phyloP scores from a whole-genome alignment of 805 yeast species.

The Spathaspora girioi region DNA sequence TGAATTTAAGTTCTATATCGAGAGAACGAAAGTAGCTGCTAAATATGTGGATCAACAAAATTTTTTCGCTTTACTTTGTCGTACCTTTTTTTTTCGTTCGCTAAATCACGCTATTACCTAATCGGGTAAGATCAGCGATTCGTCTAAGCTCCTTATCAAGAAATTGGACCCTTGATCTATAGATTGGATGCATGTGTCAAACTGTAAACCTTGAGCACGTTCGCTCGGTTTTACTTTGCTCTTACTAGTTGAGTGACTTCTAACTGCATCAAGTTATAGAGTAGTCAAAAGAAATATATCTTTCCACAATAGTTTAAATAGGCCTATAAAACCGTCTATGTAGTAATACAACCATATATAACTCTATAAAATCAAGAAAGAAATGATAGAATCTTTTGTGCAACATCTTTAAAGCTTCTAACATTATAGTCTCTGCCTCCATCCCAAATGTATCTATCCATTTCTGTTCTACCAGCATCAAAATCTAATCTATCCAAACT shows the following conservation, averaged over 20 bases:
- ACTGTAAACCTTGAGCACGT: too few species aligned
- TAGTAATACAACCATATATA: not conserved
- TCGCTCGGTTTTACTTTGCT: too few species aligned
- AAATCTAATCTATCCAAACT: constrained; percentile 72
- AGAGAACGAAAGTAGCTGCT: not conserved
- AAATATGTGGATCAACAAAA: not conserved
- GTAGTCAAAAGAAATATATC: too few species aligned
- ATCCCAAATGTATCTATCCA: constrained; percentile 78
- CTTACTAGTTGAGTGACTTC: too few species aligned
- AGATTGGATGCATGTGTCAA: too few species aligned
- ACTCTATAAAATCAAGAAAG: constrained; percentile 20
- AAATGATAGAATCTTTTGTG: constrained; percentile 29
- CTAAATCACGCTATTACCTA: not conserved
- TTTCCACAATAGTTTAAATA: too few species aligned
- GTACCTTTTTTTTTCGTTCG: not conserved
- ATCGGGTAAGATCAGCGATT: not conserved
- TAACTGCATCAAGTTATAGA: too few species aligned
- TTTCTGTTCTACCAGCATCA: constrained; percentile 81
- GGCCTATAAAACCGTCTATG: too few species aligned
- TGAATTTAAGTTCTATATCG: not conserved
- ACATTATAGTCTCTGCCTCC: constrained; percentile 52
- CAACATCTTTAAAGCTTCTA: constrained; percentile 28
- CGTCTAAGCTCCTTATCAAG: not conserved
- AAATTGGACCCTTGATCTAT: too few species aligned
- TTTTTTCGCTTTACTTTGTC: not conserved